Conservation (phyloP, 2,329 filamentous ascomycete genomes). For the Clonostachys rosea region DNA sequence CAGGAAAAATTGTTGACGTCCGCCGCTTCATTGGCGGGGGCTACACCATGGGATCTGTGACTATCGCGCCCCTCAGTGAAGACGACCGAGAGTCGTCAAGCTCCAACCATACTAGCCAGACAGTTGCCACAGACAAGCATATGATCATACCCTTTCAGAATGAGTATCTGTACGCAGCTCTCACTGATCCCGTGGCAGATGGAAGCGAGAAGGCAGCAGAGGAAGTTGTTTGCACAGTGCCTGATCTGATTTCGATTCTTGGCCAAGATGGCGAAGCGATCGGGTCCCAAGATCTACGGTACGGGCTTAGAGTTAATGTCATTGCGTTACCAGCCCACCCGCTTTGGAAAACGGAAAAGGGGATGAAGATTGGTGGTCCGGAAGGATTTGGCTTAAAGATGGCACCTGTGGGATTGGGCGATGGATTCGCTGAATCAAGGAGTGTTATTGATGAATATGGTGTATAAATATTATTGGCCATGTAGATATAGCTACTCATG, state of each 20-base stretch:
- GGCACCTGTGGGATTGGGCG: not conserved
- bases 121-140: conserved; percentile 12
- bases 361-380: conserved; percentile 23
- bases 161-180: conserved; percentile 30
- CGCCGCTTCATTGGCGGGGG: conserved; percentile 28
- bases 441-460: no score
- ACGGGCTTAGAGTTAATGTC: conserved; percentile 43
- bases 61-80: conserved; percentile 19
- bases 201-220: conserved; percentile 14
- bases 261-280: conserved; percentile 41
- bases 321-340: conserved; percentile 44
- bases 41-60: conserved; percentile 31
- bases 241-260: conserved; percentile 27
- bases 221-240: conserved; percentile 25
- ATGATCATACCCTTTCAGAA: conserved; percentile 36
- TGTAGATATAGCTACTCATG: no score
- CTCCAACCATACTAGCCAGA: conserved; percentile 1
- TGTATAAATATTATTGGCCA: no score
- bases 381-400: conserved; percentile 24
- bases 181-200: conserved; percentile 12
- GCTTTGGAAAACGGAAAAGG: conserved; percentile 36
- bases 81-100: conserved; percentile 1
- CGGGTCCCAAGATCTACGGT: conserved; percentile 43
- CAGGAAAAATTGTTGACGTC: conserved; percentile 33
- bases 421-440: no score